These are phyloP conservation scores for Solanum arcanum DNA, from an alignment of 257 asterid genomes.

Conservation along the genomic window DNA sequence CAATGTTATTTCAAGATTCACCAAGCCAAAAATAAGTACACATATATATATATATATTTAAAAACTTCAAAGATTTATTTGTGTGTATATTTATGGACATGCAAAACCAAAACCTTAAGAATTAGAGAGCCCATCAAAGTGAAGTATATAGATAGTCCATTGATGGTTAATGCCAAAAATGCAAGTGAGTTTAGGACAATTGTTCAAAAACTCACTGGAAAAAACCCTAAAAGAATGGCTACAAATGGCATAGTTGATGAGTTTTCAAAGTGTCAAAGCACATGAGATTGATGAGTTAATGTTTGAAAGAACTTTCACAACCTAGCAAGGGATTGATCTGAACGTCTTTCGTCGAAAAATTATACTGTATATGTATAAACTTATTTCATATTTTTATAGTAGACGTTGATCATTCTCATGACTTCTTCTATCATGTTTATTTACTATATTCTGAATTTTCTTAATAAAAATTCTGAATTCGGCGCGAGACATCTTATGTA, in stretches of 20 bases:
- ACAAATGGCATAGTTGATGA: not conserved
- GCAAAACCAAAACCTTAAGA: not conserved
- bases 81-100: not conserved
- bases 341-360: not conserved
- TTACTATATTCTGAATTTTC: not conserved
- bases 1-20: not conserved
- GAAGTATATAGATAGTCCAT: conserved; percentile 20
- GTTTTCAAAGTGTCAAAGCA: not conserved
- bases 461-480: not conserved
- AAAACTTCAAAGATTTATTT: not conserved
- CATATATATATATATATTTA: not conserved
- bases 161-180: conserved; percentile 13
- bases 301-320: not conserved
- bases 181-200: conserved; percentile 18
- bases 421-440: not conserved
- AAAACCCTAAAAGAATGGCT: not conserved
- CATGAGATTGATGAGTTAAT: not conserved
- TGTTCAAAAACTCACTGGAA: conserved; percentile 27
- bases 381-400: not conserved
- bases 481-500: not conserved
- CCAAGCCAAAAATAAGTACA: not conserved
- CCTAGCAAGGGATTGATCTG: not conserved
- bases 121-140: conserved; percentile 12
- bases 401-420: not conserved
- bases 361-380: not conserved